phyloP scores from a whole-genome alignment of 2,329 filamentous ascomycete species.

The Cryphonectria japonica region DNA sequence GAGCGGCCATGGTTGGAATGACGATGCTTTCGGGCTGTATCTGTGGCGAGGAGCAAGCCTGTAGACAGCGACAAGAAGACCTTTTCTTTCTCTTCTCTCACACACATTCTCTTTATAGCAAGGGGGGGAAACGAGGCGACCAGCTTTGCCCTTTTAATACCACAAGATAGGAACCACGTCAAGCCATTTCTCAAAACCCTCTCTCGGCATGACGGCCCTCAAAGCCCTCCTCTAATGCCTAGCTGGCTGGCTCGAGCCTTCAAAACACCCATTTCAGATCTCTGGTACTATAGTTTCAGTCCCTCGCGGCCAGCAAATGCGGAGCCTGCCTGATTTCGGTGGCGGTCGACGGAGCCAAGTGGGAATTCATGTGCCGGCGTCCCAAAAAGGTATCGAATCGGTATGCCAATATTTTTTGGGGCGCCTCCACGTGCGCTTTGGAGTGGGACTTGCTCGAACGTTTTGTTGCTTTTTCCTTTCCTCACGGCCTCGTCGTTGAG shows the following conservation, averaged over 20 bases:
- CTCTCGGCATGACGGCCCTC: constrained; percentile 9
- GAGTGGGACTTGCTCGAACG: not conserved
- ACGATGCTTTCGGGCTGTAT: not conserved
- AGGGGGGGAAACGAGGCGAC: not conserved
- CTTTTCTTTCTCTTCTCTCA: not conserved
- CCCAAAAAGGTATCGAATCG: not conserved
- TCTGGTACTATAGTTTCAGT: not conserved
- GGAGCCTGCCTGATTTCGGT: not conserved
- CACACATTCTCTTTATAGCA: not conserved
- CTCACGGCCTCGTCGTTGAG: not conserved
- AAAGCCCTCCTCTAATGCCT: not conserved
- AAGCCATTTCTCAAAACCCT: not conserved
- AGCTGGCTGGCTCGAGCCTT: not conserved
- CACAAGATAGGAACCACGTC: not conserved
- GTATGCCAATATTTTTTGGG: not conserved
- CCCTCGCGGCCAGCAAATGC: not conserved
- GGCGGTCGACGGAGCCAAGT: not conserved
- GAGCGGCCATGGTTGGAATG: constrained; percentile 33
- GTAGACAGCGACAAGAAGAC: not conserved
- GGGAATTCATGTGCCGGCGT: not conserved
- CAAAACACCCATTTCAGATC: too few species aligned
- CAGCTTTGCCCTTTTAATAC: constrained; percentile 7
- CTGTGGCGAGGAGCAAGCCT: not conserved
- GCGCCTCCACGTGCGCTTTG: not conserved
- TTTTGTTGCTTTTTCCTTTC: not conserved